These are phyloP conservation scores for Calonectria naviculata DNA, from an alignment of 2,329 filamentous ascomycete genomes.

Conservation along the genomic window DNA sequence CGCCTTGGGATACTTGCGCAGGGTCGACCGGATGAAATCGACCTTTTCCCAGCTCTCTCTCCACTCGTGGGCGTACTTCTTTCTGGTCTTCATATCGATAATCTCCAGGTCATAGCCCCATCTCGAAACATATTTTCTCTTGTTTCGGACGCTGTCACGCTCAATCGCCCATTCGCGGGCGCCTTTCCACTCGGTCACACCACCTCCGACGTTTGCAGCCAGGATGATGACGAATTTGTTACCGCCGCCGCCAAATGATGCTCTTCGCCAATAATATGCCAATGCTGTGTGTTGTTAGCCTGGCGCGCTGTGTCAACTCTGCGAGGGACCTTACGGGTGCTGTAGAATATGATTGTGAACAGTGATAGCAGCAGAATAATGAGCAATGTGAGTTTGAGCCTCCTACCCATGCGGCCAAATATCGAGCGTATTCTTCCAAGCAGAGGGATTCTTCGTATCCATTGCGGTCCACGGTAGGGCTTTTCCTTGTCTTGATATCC, in stretches of 20 bases:
- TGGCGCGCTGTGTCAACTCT: not conserved
- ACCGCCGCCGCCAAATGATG: slow-evolving; percentile 81
- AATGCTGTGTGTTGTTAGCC: slow-evolving; percentile 52
- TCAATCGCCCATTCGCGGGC: slow-evolving; percentile 98
- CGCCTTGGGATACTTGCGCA: slow-evolving; percentile 94
- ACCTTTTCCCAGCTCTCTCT: slow-evolving; percentile 99
- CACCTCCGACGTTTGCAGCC: slow-evolving; percentile 92
- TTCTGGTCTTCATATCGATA: slow-evolving; percentile 99
- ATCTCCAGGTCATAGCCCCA: slow-evolving; percentile 98
- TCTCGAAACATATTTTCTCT: slow-evolving; percentile 83
- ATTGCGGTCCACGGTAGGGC: slow-evolving; percentile 68
- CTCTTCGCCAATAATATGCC: slow-evolving; percentile 75
- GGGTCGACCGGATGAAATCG: slow-evolving; percentile 86
- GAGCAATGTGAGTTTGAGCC: slow-evolving; percentile 72
- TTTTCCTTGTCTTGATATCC: slow-evolving; percentile 84
- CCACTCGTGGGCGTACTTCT: slow-evolving; percentile 98
- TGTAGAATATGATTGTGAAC: slow-evolving; percentile 74
- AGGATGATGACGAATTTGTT: slow-evolving; percentile 94
- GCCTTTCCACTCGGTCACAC: slow-evolving; percentile 99
- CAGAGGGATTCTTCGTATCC: slow-evolving; percentile 57
- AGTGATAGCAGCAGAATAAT: slow-evolving; percentile 67
- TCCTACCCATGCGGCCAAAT: slow-evolving; percentile 68
- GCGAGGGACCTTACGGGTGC: slow-evolving; percentile 63
- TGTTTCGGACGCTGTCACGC: slow-evolving; percentile 94
- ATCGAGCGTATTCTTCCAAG: slow-evolving; percentile 59